phyloP scores from a whole-genome alignment of 2,329 filamentous ascomycete species.

The Mariannaea elegans region DNA sequence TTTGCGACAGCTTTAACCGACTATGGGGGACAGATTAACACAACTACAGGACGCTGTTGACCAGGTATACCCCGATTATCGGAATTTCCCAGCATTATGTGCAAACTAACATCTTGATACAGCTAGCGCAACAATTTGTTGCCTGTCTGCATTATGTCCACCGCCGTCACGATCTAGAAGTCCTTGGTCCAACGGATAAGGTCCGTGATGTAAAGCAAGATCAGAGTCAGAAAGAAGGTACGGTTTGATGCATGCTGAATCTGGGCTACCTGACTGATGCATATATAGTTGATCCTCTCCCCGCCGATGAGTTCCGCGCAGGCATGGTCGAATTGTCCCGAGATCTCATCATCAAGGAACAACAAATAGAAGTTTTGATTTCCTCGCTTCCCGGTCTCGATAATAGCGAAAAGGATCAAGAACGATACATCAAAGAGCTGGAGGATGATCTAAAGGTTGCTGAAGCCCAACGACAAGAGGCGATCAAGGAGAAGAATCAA shows the following conservation, averaged over 20 bases:
- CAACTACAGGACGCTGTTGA: conserved; percentile 88
- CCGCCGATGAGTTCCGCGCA: conserved; percentile 70
- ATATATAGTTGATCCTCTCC: conserved; percentile 65
- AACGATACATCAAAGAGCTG: conserved; percentile 70
- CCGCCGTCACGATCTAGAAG: conserved; percentile 72
- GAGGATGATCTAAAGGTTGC: conserved; percentile 72
- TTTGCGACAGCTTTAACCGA: conserved; percentile 26
- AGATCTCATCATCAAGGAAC: conserved; percentile 81
- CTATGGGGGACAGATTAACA: conserved; percentile 79
- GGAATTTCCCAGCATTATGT: background rate
- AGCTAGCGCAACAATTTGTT: conserved; percentile 76
- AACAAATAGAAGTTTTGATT: conserved; percentile 83
- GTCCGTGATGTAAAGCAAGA: conserved; percentile 67
- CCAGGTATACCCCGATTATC: conserved; percentile 61
- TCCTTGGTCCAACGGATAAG: conserved; percentile 65
- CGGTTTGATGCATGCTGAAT: background rate
- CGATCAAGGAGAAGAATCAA: conserved; percentile 70
- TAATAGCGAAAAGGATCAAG: conserved; percentile 80
- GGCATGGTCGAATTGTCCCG: conserved; percentile 77
- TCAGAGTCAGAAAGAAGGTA: conserved; percentile 61
- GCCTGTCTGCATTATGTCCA: conserved; percentile 73
- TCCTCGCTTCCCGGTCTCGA: conserved; percentile 79
- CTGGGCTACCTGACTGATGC: background rate
- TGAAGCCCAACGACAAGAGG: conserved; percentile 69
- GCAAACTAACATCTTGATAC: conserved; percentile 16